Conservation (phyloP, 495 filamentous ascomycete genomes). For the Penicilliopsis zonata region DNA sequence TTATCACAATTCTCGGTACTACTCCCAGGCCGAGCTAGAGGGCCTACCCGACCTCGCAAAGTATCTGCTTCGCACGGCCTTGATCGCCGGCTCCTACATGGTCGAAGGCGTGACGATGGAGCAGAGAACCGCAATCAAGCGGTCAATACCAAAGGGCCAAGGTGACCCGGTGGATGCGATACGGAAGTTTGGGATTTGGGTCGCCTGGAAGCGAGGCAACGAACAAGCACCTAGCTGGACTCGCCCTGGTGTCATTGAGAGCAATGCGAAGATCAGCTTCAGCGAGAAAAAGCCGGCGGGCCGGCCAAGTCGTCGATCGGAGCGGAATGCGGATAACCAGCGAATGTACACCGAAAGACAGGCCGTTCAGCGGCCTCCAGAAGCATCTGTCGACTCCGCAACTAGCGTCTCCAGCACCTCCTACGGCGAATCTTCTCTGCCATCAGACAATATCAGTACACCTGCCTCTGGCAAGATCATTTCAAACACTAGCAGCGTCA, state of each 20-base stretch:
- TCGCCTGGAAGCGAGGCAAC: slow-evolving; percentile 63
- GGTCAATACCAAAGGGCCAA: slow-evolving; percentile 51
- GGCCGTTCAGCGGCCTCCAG: slow-evolving; percentile 27
- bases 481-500: slow-evolving; percentile 8
- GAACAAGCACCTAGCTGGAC: slow-evolving; percentile 59
- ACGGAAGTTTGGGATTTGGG: slow-evolving; percentile 57
- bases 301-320: slow-evolving; percentile 33
- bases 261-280: slow-evolving; percentile 29
- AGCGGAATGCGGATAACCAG: slow-evolving; percentile 30
- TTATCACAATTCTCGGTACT: slow-evolving; percentile 50
- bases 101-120: slow-evolving; percentile 48
- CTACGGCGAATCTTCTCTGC: slow-evolving; percentile 6
- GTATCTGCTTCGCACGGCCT: slow-evolving; percentile 56
- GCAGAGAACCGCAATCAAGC: slow-evolving; percentile 43
- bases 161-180: slow-evolving; percentile 51
- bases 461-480: slow-evolving; percentile 7
- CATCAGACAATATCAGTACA: slow-evolving; percentile 11
- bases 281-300: slow-evolving; percentile 31
- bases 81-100: slow-evolving; percentile 52
- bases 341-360: slow-evolving; percentile 35
- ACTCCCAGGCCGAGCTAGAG: slow-evolving; percentile 57
- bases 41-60: slow-evolving; percentile 50
- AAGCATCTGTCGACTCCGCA: slow-evolving; percentile 10
- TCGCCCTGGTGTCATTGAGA: slow-evolving; percentile 33
- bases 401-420: slow-evolving; percentile 7